These are phyloP conservation scores for Orobanche coerulescens DNA, from an alignment of 257 asterid genomes.

Conservation along the genomic window DNA sequence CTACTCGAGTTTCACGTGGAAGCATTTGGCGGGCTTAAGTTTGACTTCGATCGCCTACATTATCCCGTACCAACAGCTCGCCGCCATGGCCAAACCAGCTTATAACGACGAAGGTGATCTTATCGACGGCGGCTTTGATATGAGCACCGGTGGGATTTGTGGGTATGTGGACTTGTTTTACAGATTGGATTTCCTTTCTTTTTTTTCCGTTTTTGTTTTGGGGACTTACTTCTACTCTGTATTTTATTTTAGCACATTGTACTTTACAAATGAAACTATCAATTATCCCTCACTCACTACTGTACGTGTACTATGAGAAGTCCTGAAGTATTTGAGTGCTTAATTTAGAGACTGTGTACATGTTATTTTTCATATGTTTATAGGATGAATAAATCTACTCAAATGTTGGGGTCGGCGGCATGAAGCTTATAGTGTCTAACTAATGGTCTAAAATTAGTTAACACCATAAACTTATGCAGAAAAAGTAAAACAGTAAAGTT, in stretches of 20 bases:
- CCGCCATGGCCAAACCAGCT: slow-evolving; percentile 66
- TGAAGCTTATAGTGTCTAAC: no score
- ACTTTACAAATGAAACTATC: neutral
- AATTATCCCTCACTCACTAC: neutral
- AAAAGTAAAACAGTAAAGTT: no score
- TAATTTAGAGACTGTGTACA: neutral
- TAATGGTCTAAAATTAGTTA: no score
- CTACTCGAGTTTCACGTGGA: slow-evolving; percentile 83
- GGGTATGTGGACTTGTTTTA: slow-evolving; percentile 42
- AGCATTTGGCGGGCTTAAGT: slow-evolving; percentile 57
- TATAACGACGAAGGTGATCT: slow-evolving; percentile 66
- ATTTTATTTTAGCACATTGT: neutral
- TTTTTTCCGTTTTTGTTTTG: neutral
- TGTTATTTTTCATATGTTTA: neutral
- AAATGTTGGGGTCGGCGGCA: no score
- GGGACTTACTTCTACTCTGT: slow-evolving; percentile 1
- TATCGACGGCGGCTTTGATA: slow-evolving; percentile 90
- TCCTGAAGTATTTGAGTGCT: neutral
- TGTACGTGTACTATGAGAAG: neutral
- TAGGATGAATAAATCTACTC: no score
- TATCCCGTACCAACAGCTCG: slow-evolving; percentile 79
- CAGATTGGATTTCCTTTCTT: neutral
- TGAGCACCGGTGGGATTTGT: slow-evolving; percentile 88
- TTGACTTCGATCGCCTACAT: slow-evolving; percentile 69
- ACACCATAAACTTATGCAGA: no score